Evolutionary conservation across 2,329 filamentous ascomycete species (phyloP), one percentile per base, ranked within the genome.

Genomic region (Penicillium hesseltinei): DNA sequence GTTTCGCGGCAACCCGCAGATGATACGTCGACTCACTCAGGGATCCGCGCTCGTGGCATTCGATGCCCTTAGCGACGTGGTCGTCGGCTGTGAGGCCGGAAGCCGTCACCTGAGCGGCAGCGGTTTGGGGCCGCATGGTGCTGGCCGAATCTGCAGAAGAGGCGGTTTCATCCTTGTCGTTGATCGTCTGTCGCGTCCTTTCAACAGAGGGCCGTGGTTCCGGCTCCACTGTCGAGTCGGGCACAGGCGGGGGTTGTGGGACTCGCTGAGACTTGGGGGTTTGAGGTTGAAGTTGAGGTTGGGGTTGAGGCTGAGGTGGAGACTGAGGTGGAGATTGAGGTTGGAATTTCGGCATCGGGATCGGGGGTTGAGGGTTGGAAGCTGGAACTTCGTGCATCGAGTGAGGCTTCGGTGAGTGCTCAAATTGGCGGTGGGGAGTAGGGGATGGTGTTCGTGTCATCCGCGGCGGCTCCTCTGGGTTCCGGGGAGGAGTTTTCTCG

Each of bases 1-100:
- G 88, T 66, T 88, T 87, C 0, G 94, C 93, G 4, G 94, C 94
- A 58, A 96, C 84, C 35, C 94, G 89, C 44, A 99, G 82, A 71
- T 99, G 94, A 71, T 97, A 99, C 0, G 94, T 97, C 0, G 93
- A 97, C 74, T 97, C 92, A 62, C 92, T 92, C 31, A 96, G 79
- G 11, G 90, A 88, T 19, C 93, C 93, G 46, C 88, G 86, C 71
- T 96, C 91, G 70, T 99, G 94, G 58, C 91, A 88, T 60, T 91
- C 87, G 56, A 99, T 94, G 9, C 91, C 94, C 76, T 93, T 94
- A 29, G 88, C 83, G 45, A 97, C 84, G 71, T 99, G 93, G 58
- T 97, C 89, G 64, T 97, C 92, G 0, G 91, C 73, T 2, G 75
- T 73, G 19, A 78, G 61, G 2, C 64, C 62, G 2, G 64, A 57